Base-by-base conservation (phyloP, 2,329 filamentous ascomycete genomes). In the Scleromitrula shiraiana region DNA sequence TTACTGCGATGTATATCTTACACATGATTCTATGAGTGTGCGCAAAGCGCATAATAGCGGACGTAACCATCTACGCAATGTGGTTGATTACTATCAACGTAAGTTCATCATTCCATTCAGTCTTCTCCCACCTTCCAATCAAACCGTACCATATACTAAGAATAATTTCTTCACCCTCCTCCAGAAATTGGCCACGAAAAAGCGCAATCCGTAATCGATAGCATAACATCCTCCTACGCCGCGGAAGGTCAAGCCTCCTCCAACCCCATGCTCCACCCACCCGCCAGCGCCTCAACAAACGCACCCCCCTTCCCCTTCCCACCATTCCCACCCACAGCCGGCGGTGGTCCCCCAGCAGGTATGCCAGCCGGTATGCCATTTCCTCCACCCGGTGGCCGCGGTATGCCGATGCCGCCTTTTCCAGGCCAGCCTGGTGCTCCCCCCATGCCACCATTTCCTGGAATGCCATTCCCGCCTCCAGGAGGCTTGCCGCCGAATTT, bases 1-100 rank as follows among this genome's bases (percentile, higher is more conserved):
- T 69, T 98, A 98, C 71, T 98, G 93, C 79, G 93, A 98, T 85
- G 93, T 98, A 69, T 98, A 98, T 78, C 85, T 98, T 61, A 98
- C 93, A 59, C 93, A 98, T 78, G 93, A 98, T 77, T 95, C 89
- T 38, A 97, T 97, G 91, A 95, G 89, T 71, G 93, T 98, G 70
- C 90, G 93, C 62, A 97, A 97, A 74, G 93, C 93, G 41, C 93
- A 98, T 71, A 98, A 98, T 75, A 85, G 82, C 66, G 93, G 93
- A 54, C 82, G 91, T 62, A 98, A 98, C 72, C 93, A 98, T 66
- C 73, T 98, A 54, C 87, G 93, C 64, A 98, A 98, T 68, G 93
- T 98, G 24, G 85, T 96, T 61, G 90, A 96, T 66, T 98, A 98
- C 72, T 98, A 98, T 69, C 90, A 97, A 72, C 89, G 86, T 90